Base-by-base conservation (phyloP, 768 basidiomycete genomes). In the Suillus bovinus region DNA sequence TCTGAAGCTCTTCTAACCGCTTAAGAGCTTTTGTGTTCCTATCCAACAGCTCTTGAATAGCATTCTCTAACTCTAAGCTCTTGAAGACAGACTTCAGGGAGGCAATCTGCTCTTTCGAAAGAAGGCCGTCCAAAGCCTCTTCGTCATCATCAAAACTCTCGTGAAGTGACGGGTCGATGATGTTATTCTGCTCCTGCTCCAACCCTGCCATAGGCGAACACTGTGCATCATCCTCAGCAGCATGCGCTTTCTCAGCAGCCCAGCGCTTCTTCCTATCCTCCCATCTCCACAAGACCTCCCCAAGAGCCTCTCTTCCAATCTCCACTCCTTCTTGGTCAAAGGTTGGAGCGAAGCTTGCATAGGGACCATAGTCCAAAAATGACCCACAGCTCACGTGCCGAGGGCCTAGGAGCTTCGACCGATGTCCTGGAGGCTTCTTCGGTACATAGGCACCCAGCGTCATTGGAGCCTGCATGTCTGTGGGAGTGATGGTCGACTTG, bases 311-410 rank as follows among this genome's bases (percentile, higher is more conserved):
- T 60, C 84, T 80, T 4, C 91, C 91, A 7, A 93, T 76, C 68
- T 90, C 84, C 55, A 84, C 82, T n/a, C 87, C 87, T 62, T 90
- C 87, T 65, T 91, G 88, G 63, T 91, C 89, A 71, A 90, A 93
- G 11, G 81, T 77, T 1, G 92, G 92, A 0, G 92, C 91, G 74
- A 94, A 94, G 69, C 84, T 88, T 8, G 90, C 76, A 68, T 80
- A 89, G 14, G 81, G 80, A 0, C 92, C 93, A 68, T 94, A 94
- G 72, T 94, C 89, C 8, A 94, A 78, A 70, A 93, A 93, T 0
- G 80, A 73, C 59, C 89, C 90, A 31, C 85, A 80, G 49, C 84
- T 82, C 41, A 92, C 73, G 29, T 80, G 80, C 47, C 89, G 84
- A 17, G 85, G 78, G 0, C 79, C 72, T 1, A 82, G 81, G 27